Evolutionary conservation across 306 rosid genomes (phyloP), one percentile per base, ranked within the genome.

Genomic region (Luffa acutangula): DNA sequence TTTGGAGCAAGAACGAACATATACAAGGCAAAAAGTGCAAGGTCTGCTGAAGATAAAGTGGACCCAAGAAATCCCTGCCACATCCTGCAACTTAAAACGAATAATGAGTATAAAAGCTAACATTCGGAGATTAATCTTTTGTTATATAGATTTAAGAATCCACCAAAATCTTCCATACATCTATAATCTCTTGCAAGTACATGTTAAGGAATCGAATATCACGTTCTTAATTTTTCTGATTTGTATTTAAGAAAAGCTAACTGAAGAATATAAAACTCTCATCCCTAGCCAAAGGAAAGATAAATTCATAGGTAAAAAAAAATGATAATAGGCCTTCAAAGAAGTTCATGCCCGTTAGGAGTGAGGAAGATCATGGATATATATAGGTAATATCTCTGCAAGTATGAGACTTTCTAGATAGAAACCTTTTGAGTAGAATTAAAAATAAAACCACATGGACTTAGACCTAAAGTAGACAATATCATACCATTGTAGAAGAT

Each of bases 41-140:
- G 98, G 79, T 91, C 98, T 15, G 82, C 87, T 3, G 98, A 95
- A 45, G 99, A 95, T 64, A 95, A 93, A 11, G 91, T 83, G 9
- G 99, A 91, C 71, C 99, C 99, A 9, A 95, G 97, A 87, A 95
- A 95, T 79, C 99, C 99, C 78, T 91, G 87, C 97, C 93, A 93
- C 99, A 95, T 91, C 99, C 97, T 95, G 92, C 85, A 77, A 87
- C 4, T 49, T n/a, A 12, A 18, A 71, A 51, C 64, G 39, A 69
- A 17, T 39, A 4, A 3, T 12, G 15, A 13, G 20, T 25, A 20
- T 48, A 48, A 62, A 51, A 74, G 56, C 25, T 60, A 2, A 13
- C 37, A 3, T 11, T 11, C 81, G 45, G 70, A 13, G 42, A 63
- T 63, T 25, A 13, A 13, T 60, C 67, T 25, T 60, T 21, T n/a